Conservation (phyloP, 257 asterid genomes). For the Euphrasia confusa region DNA sequence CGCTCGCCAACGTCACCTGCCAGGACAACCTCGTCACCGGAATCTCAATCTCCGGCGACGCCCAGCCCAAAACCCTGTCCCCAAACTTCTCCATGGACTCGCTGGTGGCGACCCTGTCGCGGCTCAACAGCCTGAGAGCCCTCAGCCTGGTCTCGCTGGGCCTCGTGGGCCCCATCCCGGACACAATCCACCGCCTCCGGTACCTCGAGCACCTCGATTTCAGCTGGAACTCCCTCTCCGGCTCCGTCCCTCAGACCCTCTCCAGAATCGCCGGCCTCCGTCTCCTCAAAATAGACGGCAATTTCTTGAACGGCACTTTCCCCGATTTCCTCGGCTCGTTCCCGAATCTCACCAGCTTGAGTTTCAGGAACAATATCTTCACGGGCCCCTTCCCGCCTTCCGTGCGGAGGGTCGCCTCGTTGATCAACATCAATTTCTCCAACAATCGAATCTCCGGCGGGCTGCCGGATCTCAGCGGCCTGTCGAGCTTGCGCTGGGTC, state of each 20-base stretch:
- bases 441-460: slow-evolving; percentile 42
- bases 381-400: slow-evolving; percentile 44
- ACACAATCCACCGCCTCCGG: slow-evolving; percentile 45
- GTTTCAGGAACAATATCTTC: slow-evolving; percentile 43
- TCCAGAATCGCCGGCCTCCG: slow-evolving; percentile 45
- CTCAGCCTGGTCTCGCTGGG: slow-evolving; percentile 56
- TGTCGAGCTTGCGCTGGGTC: slow-evolving; percentile 36
- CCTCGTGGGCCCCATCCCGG: slow-evolving; percentile 63
- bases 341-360: slow-evolving; percentile 46
- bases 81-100: slow-evolving; percentile 63
- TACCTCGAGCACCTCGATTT: slow-evolving; percentile 48
- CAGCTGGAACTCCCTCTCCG: slow-evolving; percentile 56
- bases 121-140: slow-evolving; percentile 45
- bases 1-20: slow-evolving; percentile 51
- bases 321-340: slow-evolving; percentile 45
- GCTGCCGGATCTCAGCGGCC: slow-evolving; percentile 39
- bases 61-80: slow-evolving; percentile 35
- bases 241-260: slow-evolving; percentile 42
- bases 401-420: slow-evolving; percentile 22
- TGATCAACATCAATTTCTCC: slow-evolving; percentile 43
- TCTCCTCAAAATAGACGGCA: slow-evolving; percentile 49
- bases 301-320: slow-evolving; percentile 49
- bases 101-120: slow-evolving; percentile 50
- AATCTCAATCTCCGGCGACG: slow-evolving; percentile 45
- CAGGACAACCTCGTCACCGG: slow-evolving; percentile 37